Conservation (phyloP, 2,329 filamentous ascomycete genomes). For the Neurospora crassa region DNA sequence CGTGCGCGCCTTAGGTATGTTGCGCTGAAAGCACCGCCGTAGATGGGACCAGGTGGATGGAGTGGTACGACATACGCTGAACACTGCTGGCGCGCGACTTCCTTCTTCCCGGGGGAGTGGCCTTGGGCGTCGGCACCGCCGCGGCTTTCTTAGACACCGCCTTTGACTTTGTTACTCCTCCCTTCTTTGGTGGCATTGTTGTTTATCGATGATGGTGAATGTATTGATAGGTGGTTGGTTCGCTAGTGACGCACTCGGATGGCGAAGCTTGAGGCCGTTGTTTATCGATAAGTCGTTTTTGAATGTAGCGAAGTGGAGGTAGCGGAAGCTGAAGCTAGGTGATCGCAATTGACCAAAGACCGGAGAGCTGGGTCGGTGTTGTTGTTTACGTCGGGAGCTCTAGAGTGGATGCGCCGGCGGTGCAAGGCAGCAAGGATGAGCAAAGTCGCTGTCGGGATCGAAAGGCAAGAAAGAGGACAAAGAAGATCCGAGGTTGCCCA, state of each 20-base stretch:
- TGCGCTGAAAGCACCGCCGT: background rate
- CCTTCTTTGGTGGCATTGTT: constrained; percentile 14
- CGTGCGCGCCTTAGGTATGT: background rate
- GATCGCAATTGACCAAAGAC: background rate
- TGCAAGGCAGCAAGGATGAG: background rate
- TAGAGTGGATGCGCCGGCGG: background rate
- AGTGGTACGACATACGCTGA: background rate
- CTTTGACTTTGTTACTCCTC: background rate
- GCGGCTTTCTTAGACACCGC: background rate
- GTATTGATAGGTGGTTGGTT: background rate
- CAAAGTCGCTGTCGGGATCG: background rate
- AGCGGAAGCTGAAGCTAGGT: background rate
- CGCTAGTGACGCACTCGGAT: background rate
- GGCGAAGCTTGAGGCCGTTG: background rate
- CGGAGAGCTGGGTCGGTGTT: background rate
- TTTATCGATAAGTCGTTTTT: background rate
- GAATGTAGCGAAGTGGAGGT: background rate
- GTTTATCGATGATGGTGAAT: background rate
- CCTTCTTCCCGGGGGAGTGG: background rate
- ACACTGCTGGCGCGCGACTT: background rate
- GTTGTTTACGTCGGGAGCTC: background rate
- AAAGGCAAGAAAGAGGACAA: background rate
- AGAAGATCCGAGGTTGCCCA: background rate
- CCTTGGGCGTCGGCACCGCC: background rate
- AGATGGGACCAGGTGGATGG: background rate